These are phyloP conservation scores for Phytophthora pseudosyringae DNA, from an alignment of 352 stramenopile species.

Conservation along the genomic window DNA sequence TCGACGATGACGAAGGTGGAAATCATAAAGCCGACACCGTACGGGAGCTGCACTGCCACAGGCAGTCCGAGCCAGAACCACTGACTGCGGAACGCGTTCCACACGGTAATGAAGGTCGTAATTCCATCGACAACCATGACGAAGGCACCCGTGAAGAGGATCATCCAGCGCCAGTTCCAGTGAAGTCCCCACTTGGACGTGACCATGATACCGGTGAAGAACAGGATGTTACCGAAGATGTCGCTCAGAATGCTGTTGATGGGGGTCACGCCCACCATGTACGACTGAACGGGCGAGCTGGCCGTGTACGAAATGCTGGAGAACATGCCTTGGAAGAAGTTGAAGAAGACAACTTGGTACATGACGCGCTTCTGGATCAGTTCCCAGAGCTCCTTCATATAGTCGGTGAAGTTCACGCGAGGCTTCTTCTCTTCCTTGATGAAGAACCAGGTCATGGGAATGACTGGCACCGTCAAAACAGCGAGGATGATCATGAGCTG, in stretches of 20 bases:
- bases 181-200: conserved; percentile 19
- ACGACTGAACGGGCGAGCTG: conserved; percentile 29
- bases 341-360: conserved; percentile 51
- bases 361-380: conserved; percentile 44
- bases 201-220: conserved; percentile 21
- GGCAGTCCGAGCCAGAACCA: conserved; percentile 25
- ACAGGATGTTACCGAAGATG: conserved; percentile 38
- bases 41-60: conserved; percentile 15
- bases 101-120: conserved; percentile 20
- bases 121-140: conserved; percentile 24
- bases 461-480: conserved; percentile 19
- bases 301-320: conserved; percentile 36
- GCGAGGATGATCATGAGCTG: conserved; percentile 41
- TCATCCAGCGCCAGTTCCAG: conserved; percentile 49
- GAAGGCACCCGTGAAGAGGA: conserved; percentile 13
- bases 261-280: conserved; percentile 40
- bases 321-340: conserved; percentile 48
- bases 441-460: conserved; percentile 49
- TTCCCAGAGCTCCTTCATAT: conserved; percentile 44
- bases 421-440: conserved; percentile 50
- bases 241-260: conserved; percentile 41
- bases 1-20: conserved; percentile 39
- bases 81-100: conserved; percentile 23
- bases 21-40: conserved; percentile 26
- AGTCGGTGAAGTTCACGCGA: conserved; percentile 28